Conservation (phyloP, 768 basidiomycete species). For the Psilocybe cubensis region DNA sequence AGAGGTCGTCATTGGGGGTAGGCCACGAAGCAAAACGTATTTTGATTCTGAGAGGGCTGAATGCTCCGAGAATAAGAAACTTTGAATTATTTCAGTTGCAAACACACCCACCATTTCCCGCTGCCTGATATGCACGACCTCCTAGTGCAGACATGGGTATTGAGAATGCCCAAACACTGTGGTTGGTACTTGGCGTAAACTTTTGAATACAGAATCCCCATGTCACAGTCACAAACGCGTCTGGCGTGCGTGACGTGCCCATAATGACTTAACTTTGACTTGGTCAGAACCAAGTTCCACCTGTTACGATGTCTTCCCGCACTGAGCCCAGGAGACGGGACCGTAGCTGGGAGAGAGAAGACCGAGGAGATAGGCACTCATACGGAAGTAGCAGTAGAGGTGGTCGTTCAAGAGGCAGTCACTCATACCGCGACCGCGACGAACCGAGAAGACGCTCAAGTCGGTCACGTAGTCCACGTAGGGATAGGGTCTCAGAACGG, state of each 20-base stretch:
- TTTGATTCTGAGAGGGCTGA: conserved; percentile 18
- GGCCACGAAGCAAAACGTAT: conserved; percentile 50
- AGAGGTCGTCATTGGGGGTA: conserved; percentile 57
- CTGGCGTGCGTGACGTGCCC: not conserved
- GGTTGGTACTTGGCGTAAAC: not conserved
- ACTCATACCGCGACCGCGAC: conserved; percentile 42
- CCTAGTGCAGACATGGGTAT: not conserved
- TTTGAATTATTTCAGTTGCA: not conserved
- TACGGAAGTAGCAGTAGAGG: conserved; percentile 35
- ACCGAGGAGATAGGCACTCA: conserved; percentile 48
- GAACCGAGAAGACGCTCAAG: conserved; percentile 50
- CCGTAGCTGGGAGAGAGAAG: conserved; percentile 66
- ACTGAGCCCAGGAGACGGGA: conserved; percentile 59
- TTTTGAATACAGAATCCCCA: not conserved
- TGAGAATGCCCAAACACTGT: not conserved
- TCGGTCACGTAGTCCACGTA: conserved; percentile 52
- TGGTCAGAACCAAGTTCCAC: not conserved
- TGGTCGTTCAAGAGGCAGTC: conserved; percentile 36
- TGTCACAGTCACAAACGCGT: not conserved
- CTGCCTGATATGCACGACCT: not conserved
- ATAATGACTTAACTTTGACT: not conserved
- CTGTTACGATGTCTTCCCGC: conserved; percentile 58
- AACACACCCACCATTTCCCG: not conserved
- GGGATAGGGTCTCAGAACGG: conserved; percentile 28
- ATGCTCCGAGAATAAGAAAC: not conserved